A percentile compares a stretch with the other conserved stretches of the same genome.
phyloP scores from a whole-genome alignment of 352 stramenopile species.

The Aphanomyces cochlioides region DNA sequence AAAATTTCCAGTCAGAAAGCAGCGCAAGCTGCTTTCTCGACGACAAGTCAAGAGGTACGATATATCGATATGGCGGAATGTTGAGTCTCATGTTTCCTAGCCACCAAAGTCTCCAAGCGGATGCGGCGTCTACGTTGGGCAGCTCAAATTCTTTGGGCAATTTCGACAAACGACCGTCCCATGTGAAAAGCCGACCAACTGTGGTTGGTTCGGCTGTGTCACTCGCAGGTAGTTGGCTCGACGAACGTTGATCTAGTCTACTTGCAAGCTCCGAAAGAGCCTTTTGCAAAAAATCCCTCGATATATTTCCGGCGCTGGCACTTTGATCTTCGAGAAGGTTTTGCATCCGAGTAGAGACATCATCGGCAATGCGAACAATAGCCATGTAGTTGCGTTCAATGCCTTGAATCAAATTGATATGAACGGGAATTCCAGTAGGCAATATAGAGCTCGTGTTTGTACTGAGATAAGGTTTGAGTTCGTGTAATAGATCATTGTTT shows the following conservation, averaged over 20 bases:
- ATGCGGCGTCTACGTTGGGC: not conserved
- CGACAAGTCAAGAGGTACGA: conserved; percentile 6
- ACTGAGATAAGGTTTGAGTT: not conserved
- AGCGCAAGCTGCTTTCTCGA: not conserved
- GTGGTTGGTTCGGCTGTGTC: too few species aligned
- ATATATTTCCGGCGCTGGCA: not conserved
- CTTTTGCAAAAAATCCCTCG: not conserved
- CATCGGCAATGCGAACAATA: not conserved
- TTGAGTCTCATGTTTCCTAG: conserved; percentile 8
- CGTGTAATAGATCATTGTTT: not conserved
- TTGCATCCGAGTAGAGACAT: not conserved
- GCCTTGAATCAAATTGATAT: not conserved
- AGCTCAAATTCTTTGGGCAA: conserved; percentile 1
- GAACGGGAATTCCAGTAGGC: not conserved
- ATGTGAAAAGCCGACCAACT: not conserved
- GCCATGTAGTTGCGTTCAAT: not conserved
- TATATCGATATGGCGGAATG: conserved; percentile 7
- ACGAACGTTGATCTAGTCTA: too few species aligned
- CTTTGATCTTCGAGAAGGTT: not conserved
- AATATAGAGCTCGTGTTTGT: not conserved
- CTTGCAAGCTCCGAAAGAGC: not conserved
- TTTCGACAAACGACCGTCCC: conserved; percentile 2
- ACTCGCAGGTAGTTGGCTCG: too few species aligned
- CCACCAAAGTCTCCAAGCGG: conserved; percentile 10
- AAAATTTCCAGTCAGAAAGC: conserved; percentile 2